Evolutionary conservation across 805 yeast genomes (phyloP).

Genomic region (Nakazawaea siamensis): DNA sequence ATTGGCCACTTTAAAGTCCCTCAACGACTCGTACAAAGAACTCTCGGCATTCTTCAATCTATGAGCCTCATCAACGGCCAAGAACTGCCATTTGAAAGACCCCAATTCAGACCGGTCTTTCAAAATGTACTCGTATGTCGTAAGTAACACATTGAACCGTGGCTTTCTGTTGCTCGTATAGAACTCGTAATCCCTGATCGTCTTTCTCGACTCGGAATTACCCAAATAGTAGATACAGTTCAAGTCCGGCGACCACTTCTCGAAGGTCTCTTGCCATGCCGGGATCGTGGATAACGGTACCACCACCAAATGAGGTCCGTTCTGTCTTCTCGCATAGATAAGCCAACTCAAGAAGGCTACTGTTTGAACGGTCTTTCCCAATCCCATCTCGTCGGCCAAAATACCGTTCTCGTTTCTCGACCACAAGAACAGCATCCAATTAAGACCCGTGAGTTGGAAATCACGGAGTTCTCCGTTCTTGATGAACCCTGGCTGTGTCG

Average conservation of each 20-base stretch:
- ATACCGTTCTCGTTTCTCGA: slow-evolving; percentile 96
- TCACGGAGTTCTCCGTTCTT: slow-evolving; percentile 91
- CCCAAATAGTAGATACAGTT: slow-evolving; percentile 93
- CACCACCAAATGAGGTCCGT: slow-evolving; percentile 95
- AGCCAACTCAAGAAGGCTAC: slow-evolving; percentile 93
- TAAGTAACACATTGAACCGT: slow-evolving; percentile 84
- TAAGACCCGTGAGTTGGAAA: slow-evolving; percentile 94
- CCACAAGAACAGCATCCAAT: slow-evolving; percentile 99
- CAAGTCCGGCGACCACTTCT: slow-evolving; percentile 94
- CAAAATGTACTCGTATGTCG: slow-evolving; percentile 93
- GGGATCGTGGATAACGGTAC: slow-evolving; percentile 95
- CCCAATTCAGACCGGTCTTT: slow-evolving; percentile 83
- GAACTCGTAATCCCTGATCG: slow-evolving; percentile 80
- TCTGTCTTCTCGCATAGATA: slow-evolving; percentile 88
- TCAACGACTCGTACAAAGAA: slow-evolving; percentile 82
- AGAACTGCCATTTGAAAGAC: slow-evolving; percentile 82
- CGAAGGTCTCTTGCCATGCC: slow-evolving; percentile 99
- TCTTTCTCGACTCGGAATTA: slow-evolving; percentile 75
- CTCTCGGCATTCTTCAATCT: slow-evolving; percentile 90
- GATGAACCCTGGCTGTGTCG: slow-evolving; percentile 80
- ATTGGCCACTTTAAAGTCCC: slow-evolving; percentile 75
- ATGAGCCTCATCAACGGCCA: slow-evolving; percentile 99
- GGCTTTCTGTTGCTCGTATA: slow-evolving; percentile 61
- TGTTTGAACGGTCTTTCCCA: slow-evolving; percentile 96
- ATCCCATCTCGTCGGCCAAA: slow-evolving; percentile 97